Evolutionary conservation across 805 yeast species (phyloP).

Genomic region (Myxozyma neotropica): DNA sequence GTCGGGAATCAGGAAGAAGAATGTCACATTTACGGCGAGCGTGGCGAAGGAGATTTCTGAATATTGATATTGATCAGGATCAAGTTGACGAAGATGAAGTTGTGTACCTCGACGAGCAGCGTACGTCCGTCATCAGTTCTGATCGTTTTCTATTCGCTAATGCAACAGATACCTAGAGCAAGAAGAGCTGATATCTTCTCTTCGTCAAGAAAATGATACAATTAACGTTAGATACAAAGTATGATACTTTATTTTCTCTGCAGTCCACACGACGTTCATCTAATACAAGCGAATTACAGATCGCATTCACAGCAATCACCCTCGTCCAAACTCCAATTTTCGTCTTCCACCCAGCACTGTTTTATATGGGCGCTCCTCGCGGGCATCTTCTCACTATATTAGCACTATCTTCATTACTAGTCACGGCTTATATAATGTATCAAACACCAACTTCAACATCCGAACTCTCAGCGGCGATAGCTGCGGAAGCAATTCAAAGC

Average conservation of each 20-base stretch:
- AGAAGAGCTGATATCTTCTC: slow-evolving; percentile 25
- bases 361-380: slow-evolving; percentile 12
- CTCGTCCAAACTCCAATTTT: slow-evolving; percentile 27
- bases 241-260: neutral
- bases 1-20: too few species aligned
- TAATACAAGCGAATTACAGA: slow-evolving; percentile 2
- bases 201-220: slow-evolving; percentile 24
- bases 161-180: slow-evolving; percentile 21
- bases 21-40: slow-evolving; percentile 23
- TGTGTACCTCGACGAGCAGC: slow-evolving; percentile 32
- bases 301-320: slow-evolving; percentile 22
- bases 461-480: slow-evolving; percentile 5
- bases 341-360: slow-evolving; percentile 26
- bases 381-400: slow-evolving; percentile 12
- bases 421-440: slow-evolving; percentile 21
- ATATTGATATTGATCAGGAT: slow-evolving; percentile 9
- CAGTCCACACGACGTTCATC: neutral
- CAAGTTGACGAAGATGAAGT: slow-evolving; percentile 19
- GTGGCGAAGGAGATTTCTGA: slow-evolving; percentile 20
- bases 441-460: slow-evolving; percentile 21
- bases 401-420: slow-evolving; percentile 22
- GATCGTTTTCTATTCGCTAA: neutral
- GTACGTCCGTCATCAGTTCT: slow-evolving; percentile 6
- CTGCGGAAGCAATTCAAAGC: slow-evolving; percentile 1
- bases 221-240: slow-evolving; percentile 28